A percentile compares a stretch with the other conserved stretches of the same genome.
These are phyloP conservation scores for Penicillium pancosmium DNA, from an alignment of 495 filamentous ascomycete genomes.

Conservation along the genomic window DNA sequence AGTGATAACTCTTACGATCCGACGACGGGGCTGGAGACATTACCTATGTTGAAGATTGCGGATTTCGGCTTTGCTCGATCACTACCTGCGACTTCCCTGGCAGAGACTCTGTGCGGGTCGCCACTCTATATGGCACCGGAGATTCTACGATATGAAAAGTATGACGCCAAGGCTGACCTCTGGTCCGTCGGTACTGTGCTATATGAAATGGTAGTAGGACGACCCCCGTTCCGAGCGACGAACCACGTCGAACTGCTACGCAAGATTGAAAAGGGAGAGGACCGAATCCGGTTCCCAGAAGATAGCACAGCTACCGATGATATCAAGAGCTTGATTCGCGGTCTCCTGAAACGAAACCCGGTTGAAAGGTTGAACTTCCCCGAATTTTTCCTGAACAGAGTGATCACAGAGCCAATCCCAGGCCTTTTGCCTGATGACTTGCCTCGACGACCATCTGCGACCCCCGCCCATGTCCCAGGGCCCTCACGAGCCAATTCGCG, in stretches of 20 bases:
- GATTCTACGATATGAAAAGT: slow-evolving; percentile 95
- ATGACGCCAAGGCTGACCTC: slow-evolving; percentile 93
- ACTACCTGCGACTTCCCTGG: slow-evolving; percentile 82
- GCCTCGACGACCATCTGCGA: slow-evolving; percentile 25
- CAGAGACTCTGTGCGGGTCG: slow-evolving; percentile 96
- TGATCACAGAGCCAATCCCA: slow-evolving; percentile 80
- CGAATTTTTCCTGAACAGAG: slow-evolving; percentile 73
- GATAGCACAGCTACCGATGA: slow-evolving; percentile 70
- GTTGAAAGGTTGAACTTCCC: slow-evolving; percentile 81
- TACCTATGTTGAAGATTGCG: slow-evolving; percentile 95
- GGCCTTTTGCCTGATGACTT: slow-evolving; percentile 76
- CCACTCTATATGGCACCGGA: slow-evolving; percentile 99
- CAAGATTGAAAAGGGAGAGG: slow-evolving; percentile 84
- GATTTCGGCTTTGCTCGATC: slow-evolving; percentile 97
- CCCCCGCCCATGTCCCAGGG: slow-evolving; percentile 12
- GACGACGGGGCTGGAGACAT: slow-evolving; percentile 75
- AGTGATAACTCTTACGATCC: slow-evolving; percentile 80
- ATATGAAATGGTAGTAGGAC: slow-evolving; percentile 91
- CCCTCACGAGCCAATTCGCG: slow-evolving; percentile 33
- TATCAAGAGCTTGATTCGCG: slow-evolving; percentile 80
- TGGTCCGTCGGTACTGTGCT: slow-evolving; percentile 97
- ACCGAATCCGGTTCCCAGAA: slow-evolving; percentile 78
- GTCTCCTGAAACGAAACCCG: slow-evolving; percentile 80
- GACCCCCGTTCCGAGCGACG: slow-evolving; percentile 84
- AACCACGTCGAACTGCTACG: slow-evolving; percentile 94